Base-by-base conservation (phyloP, 2,329 filamentous ascomycete genomes). In the Scopulariopsis brevicaulis region DNA sequence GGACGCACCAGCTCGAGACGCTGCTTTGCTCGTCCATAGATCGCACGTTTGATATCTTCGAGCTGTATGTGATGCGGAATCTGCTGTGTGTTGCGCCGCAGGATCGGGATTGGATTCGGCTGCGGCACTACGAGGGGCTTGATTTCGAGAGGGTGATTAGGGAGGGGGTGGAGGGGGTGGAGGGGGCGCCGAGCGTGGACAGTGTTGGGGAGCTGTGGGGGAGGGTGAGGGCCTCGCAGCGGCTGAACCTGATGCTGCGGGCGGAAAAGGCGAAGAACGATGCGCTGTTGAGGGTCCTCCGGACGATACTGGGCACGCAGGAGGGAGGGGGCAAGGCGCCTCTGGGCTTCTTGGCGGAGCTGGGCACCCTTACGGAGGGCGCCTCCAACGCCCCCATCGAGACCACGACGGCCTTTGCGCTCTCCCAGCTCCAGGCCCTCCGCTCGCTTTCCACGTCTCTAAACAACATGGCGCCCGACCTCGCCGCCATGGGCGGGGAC, bases 51-150 rank as follows among this genome's bases (percentile, higher is more conserved):
- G 89, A 94, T 74, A 85, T 87, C 62, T 87, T 93, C 65, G 89
- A 94, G 75, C 88, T 99, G 59, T 96, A 93, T 74, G 86, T 90
- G 56, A 78, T 99, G 76, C 80, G 90, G 63, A 96, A 96, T 68
- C 88, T 92, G 64, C 73, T 94, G 62, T 86, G 82, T 48, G 83
- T 93, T 46, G 69, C 70, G 40, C 82, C 82, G 54, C 82, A 85
- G 32, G 88, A 93, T 61, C 76, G 88, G 65, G 81, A 83, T 59
- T 96, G 88, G 83, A 85, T 97, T 62, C 78, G 87, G 57, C 75
- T 99, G 62, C 82, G 82, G 54, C 93, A 97, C 76, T 96, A 99
- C 73, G 84, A 91, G 69, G 89, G 77, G 1, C 67, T 84, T 22
- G 79, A 81, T 60, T 77, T 84, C 52, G 50, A 48, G 4, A 43